These are phyloP conservation scores for Tolypocladium capitatum DNA, from an alignment of 2,329 filamentous ascomycete genomes.

Conservation along the genomic window DNA sequence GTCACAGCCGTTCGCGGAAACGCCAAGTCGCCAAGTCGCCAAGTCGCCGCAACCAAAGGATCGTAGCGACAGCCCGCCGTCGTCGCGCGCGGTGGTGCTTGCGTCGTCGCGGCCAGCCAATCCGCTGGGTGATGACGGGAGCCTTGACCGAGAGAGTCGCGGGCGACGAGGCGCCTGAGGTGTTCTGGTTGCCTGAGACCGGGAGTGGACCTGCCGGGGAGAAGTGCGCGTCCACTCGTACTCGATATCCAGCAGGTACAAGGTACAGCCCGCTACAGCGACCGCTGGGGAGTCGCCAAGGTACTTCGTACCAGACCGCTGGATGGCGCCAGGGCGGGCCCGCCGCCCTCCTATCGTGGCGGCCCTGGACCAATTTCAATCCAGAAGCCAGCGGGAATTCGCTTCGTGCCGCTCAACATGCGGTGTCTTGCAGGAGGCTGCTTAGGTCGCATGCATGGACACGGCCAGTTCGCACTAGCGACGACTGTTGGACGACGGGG, in stretches of 20 bases:
- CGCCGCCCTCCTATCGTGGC: background rate
- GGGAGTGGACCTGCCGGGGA: background rate
- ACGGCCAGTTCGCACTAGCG: no score
- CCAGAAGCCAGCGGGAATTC: background rate
- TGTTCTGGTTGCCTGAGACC: background rate
- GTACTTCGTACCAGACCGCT: background rate
- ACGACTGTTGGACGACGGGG: no score
- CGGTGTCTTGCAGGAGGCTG: background rate
- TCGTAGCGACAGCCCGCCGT: background rate
- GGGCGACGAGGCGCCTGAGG: background rate
- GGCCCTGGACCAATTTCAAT: background rate
- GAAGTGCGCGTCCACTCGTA: background rate
- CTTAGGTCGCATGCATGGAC: background rate
- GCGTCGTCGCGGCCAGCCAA: background rate
- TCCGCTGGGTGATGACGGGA: background rate
- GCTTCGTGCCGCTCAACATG: background rate
- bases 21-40: no score
- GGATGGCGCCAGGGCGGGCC: no score
- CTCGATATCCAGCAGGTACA: background rate
- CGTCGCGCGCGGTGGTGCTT: background rate
- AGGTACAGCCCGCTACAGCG: background rate
- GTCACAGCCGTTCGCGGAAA: background rate
- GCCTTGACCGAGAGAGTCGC: background rate
- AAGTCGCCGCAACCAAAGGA: background rate
- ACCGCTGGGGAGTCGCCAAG: no score